Evolutionary conservation across 768 basidiomycete genomes (phyloP).

Genomic region (Phylloporus arenicola): DNA sequence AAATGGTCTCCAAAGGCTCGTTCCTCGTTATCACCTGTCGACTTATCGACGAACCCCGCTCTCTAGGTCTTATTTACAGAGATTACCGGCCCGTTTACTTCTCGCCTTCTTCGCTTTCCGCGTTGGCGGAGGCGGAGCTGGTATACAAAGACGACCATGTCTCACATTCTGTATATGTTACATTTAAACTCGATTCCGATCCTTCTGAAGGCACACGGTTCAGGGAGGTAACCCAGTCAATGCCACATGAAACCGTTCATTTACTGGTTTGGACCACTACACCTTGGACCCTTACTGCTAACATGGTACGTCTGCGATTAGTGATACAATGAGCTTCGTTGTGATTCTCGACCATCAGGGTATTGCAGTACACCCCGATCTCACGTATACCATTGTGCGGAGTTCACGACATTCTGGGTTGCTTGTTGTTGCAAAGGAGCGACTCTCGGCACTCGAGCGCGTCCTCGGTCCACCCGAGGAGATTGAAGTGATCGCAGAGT

Average conservation of each 20-base stretch:
- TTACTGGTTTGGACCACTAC: constrained; percentile 96
- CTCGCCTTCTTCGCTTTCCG: constrained; percentile 91
- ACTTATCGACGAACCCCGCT: background rate
- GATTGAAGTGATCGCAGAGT: constrained; percentile 15
- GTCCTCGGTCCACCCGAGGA: constrained; percentile 20
- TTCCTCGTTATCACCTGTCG: background rate
- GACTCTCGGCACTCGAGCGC: constrained; percentile 34
- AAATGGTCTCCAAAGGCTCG: constrained; percentile 81
- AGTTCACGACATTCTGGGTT: constrained; percentile 24
- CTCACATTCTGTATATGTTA: constrained; percentile 84
- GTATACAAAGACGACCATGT: constrained; percentile 84
- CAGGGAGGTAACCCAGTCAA: constrained; percentile 22
- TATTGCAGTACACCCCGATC: constrained; percentile 76
- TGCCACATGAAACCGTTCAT: constrained; percentile 36
- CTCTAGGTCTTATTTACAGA: constrained; percentile 71
- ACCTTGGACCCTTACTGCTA: constrained; percentile 93
- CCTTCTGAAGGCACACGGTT: constrained; percentile 11
- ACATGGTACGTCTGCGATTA: constrained; percentile 61
- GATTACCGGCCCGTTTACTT: constrained; percentile 89
- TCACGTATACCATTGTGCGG: constrained; percentile 57
- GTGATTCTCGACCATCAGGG: constrained; percentile 45
- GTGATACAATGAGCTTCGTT: background rate
- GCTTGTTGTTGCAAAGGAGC: constrained; percentile 49
- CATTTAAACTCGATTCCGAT: constrained; percentile 54
- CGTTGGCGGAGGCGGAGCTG: constrained; percentile 92